Percentiles rank a stretch among this genome's conserved stretches.
phyloP scores from a whole-genome alignment of 495 filamentous ascomycete species.

The Penicillium angulare region DNA sequence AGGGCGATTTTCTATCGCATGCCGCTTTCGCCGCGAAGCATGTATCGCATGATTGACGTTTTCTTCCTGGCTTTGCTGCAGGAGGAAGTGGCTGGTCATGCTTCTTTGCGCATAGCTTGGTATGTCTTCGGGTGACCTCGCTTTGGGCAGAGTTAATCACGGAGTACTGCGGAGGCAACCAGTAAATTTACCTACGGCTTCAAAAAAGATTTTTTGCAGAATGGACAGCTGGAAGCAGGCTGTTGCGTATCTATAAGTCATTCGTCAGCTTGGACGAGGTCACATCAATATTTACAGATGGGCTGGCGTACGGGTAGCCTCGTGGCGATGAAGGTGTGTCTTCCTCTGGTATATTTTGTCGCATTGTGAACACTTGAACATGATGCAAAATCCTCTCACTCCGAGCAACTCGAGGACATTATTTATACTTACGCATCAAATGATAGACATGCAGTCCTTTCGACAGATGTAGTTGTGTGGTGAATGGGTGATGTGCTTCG shows the following conservation, averaged over 20 bases:
- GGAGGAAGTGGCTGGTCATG: constrained; percentile 30
- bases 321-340: constrained; percentile 32
- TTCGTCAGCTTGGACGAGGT: constrained; percentile 13
- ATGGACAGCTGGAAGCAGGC: constrained; percentile 28
- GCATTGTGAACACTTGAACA: constrained; percentile 36
- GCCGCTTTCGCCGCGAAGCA: constrained; percentile 32
- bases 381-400: constrained; percentile 2
- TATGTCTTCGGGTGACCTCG: constrained; percentile 38
- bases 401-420: neutral
- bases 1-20: constrained; percentile 30
- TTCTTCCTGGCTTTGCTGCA: constrained; percentile 33
- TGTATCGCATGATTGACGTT: constrained; percentile 33
- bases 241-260: constrained; percentile 25
- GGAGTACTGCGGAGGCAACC: neutral
- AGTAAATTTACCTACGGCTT: constrained; percentile 26
- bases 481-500: neutral
- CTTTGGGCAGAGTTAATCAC: constrained; percentile 10
- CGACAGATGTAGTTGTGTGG: too few relatives aligned
- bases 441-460: too few relatives aligned
- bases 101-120: constrained; percentile 35
- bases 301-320: constrained; percentile 28
- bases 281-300: neutral
- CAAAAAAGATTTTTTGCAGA: constrained; percentile 37
- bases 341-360: constrained; percentile 33
- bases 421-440: too few relatives aligned